These are phyloP conservation scores for Ganoderma sp. DNA, from an alignment of 1,284 basidiomycete genomes.

Conservation along the genomic window DNA sequence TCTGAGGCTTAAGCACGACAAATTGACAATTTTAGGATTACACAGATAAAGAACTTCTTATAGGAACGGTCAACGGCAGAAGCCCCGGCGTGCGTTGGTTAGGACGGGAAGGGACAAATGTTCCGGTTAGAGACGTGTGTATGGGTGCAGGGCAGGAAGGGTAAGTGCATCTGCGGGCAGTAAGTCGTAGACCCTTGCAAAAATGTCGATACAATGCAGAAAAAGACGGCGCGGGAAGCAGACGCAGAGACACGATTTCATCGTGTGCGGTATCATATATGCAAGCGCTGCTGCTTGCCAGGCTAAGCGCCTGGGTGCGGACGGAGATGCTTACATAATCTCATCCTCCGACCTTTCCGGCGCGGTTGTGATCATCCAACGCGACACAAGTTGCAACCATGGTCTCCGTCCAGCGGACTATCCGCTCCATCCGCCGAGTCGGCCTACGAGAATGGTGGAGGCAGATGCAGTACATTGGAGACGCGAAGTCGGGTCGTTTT, in stretches of 20 bases:
- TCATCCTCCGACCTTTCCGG: background rate
- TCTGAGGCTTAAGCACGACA: background rate
- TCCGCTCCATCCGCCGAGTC: constrained; percentile 75
- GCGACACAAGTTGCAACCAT: constrained; percentile 26
- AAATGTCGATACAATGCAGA: background rate
- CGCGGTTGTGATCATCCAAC: background rate
- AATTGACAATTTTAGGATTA: background rate
- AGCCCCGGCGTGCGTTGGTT: background rate
- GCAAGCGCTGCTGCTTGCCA: too few relatives aligned
- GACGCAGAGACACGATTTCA: too few relatives aligned
- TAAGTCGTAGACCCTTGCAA: background rate
- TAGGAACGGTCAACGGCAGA: constrained; percentile 1
- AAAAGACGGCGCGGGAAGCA: background rate
- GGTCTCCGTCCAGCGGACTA: constrained; percentile 73
- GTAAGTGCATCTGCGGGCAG: background rate
- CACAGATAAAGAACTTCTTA: background rate
- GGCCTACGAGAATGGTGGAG: constrained; percentile 86
- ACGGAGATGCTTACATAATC: constrained; percentile 4
- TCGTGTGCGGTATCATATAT: too few relatives aligned
- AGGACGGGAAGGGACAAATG: background rate
- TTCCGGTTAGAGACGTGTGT: background rate
- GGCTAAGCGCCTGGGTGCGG: too few relatives aligned
- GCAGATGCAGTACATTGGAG: constrained; percentile 88
- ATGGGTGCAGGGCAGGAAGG: background rate
- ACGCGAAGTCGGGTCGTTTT: constrained; percentile 83